Percentiles rank a stretch among this genome's conserved stretches.
phyloP scores from a whole-genome alignment of 2,329 filamentous ascomycete genomes.

The Blastomyces gilchristii region DNA sequence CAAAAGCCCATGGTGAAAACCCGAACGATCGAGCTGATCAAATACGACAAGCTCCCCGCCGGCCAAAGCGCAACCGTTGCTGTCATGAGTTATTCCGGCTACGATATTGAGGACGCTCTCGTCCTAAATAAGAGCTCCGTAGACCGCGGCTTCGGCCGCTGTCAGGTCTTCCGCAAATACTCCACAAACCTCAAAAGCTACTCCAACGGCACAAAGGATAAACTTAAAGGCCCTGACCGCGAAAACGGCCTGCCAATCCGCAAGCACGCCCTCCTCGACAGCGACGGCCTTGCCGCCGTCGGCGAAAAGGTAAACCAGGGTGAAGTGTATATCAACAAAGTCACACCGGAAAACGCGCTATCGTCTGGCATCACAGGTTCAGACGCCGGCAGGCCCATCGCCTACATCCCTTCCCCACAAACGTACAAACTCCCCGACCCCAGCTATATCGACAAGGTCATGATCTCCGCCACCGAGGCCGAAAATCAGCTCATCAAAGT shows the following conservation, averaged over 20 bases:
- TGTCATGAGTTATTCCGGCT: constrained; percentile 98
- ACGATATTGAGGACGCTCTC: constrained; percentile 97
- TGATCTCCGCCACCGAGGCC: constrained; percentile 80
- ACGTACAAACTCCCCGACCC: constrained; percentile 77
- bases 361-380: constrained; percentile 53
- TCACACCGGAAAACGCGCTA: constrained; percentile 67
- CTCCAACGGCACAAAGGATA: constrained; percentile 61
- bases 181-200: constrained; percentile 79
- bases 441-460: constrained; percentile 90
- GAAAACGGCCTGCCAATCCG: constrained; percentile 52
- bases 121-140: constrained; percentile 94
- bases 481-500: constrained; percentile 86
- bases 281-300: constrained; percentile 81
- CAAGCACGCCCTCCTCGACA: constrained; percentile 64
- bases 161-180: constrained; percentile 96
- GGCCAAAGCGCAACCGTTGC: constrained; percentile 96
- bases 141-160: constrained; percentile 89
- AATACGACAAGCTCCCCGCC: constrained; percentile 93
- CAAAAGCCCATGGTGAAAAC: constrained; percentile 97
- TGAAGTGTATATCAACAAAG: constrained; percentile 85
- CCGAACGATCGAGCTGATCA: constrained; percentile 89
- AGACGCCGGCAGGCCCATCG: constrained; percentile 45
- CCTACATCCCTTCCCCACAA: constrained; percentile 34
- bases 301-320: constrained; percentile 67
- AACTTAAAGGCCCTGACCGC: constrained; percentile 52